A percentile compares a stretch with the other conserved stretches of the same genome.
Conservation (phyloP, 2,329 filamentous ascomycete genomes). For the Penicillium occitanis region DNA sequence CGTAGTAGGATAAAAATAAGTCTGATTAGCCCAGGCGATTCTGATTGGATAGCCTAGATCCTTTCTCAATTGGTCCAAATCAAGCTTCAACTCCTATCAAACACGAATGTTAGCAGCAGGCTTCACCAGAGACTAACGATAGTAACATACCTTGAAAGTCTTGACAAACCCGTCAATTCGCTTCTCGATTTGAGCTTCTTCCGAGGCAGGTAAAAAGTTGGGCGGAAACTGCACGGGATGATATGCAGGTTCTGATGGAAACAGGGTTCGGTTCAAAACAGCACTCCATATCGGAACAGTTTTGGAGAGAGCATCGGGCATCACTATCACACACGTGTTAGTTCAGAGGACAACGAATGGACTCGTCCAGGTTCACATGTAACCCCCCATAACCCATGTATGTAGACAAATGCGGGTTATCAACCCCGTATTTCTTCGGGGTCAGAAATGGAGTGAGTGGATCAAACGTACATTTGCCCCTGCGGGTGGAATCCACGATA, state of each 20-base stretch:
- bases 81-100: constrained; percentile 58
- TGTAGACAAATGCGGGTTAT: constrained; percentile 2
- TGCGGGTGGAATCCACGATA: constrained; percentile 87
- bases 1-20: constrained; percentile 54
- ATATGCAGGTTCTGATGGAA: constrained; percentile 55
- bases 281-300: constrained; percentile 93
- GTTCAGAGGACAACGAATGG: background rate
- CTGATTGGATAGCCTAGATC: constrained; percentile 70
- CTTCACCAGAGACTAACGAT: background rate
- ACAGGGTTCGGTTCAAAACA: constrained; percentile 77
- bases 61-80: constrained; percentile 55
- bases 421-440: constrained; percentile 8
- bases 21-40: constrained; percentile 76
- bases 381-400: constrained; percentile 2
- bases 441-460: constrained; percentile 16
- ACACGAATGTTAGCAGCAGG: constrained; percentile 34
- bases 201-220: constrained; percentile 69
- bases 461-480: constrained; percentile 70
- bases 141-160: constrained; percentile 45
- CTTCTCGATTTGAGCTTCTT: constrained; percentile 74
- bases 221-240: constrained; percentile 69
- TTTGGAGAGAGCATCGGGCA: constrained; percentile 93
- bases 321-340: constrained; percentile 51
- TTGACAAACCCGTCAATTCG: constrained; percentile 58
- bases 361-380: constrained; percentile 22